Conservation (phyloP, 805 yeast genomes). For the Wickerhamiella parazyma region DNA sequence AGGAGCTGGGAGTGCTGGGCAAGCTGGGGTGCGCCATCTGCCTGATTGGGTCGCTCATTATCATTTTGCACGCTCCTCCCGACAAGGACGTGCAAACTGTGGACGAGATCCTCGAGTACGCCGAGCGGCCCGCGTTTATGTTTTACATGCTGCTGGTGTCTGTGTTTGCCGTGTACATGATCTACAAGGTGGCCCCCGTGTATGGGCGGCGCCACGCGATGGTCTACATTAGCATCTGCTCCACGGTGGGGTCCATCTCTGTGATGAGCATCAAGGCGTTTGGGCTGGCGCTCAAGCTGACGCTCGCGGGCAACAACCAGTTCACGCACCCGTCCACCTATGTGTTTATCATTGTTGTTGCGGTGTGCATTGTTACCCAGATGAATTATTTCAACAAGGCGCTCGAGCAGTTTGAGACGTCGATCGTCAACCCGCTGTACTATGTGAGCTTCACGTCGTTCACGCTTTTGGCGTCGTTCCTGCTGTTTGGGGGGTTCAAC, state of each 20-base stretch:
- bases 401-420: conserved; percentile 81
- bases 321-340: conserved; percentile 76
- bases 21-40: conserved; percentile 90
- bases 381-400: conserved; percentile 93
- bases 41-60: conserved; percentile 72
- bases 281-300: conserved; percentile 79
- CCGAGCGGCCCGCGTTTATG: conserved; percentile 59
- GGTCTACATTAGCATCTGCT: conserved; percentile 80
- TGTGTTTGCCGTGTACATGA: conserved; percentile 60
- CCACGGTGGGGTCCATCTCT: conserved; percentile 78
- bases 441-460: conserved; percentile 86
- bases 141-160: conserved; percentile 51
- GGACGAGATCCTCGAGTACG: conserved; percentile 72
- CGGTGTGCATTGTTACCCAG: conserved; percentile 70
- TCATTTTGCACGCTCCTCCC: conserved; percentile 87
- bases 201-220: conserved; percentile 74
- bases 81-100: conserved; percentile 80
- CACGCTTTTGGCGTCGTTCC: conserved; percentile 73
- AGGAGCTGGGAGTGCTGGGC: conserved; percentile 76
- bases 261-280: conserved; percentile 89
- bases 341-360: conserved; percentile 64
- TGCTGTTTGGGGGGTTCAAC: conserved; percentile 75
- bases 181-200: conserved; percentile 67
- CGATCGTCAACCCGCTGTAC: conserved; percentile 80
- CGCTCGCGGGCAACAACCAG: conserved; percentile 75